Base-by-base conservation (phyloP, 139 green algal genomes). In the Chlorella ohadii region DNA sequence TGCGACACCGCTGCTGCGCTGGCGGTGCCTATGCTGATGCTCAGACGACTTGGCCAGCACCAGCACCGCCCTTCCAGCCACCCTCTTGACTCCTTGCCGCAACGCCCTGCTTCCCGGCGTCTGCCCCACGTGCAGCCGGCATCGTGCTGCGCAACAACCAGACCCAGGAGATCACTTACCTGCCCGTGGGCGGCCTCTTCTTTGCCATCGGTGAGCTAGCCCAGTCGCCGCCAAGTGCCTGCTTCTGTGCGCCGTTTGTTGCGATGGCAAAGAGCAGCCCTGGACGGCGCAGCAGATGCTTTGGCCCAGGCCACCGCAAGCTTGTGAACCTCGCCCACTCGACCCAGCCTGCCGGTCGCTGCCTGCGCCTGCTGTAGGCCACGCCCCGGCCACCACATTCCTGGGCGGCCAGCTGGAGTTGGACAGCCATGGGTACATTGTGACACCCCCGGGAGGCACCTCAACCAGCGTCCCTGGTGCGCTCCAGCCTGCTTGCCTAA, bases 341-440 rank as follows among this genome's bases (percentile, higher is more conserved):
- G n/a, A n/a, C n/a, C n/a, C n/a, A n/a, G n/a, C n/a, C n/a, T n/a
- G n/a, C n/a, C n/a, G n/a, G n/a, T n/a, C n/a, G n/a, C n/a, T n/a
- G n/a, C 71, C 71, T 47, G 33, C 34, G 36, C 36, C 61, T 13
- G 20, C 20, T 74, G 39, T 63, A 85, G 80, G 80, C 38, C 93
- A 96, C 77, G 86, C 94, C 81, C 92, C 92, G 5, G 92, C 93
- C 66, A 93, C 91, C 25, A 77, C 88, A 13, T 94, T 95, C 81
- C 82, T 96, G 71, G 83, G 81, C 47, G 91, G 91, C 9, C 90
- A 95, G 88, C 20, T 96, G 28, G 81, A 88, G 72, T 86, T 96
- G 70, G 93, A 96, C 78, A 79, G 88, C 28, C 88, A 92, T 25
- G 90, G 90, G 38, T 96, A 96, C 87, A 90, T 96, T 51, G 76